phyloP scores from a whole-genome alignment of 805 yeast species.

The Sugiyamaella valdiviana region DNA sequence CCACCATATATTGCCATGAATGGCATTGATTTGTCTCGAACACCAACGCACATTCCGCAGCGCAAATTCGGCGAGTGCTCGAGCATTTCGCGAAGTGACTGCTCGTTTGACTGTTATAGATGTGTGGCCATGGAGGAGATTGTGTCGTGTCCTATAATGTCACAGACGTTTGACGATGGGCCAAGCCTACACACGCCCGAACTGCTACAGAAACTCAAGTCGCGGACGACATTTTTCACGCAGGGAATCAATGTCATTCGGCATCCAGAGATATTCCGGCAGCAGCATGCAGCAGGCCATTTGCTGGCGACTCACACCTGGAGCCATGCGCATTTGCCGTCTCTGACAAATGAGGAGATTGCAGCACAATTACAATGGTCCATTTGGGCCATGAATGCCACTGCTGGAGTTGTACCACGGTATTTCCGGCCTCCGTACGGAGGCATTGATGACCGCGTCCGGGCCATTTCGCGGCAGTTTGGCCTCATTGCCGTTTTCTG shows the following conservation, averaged over 20 bases:
- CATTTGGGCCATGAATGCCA: slow-evolving; percentile 96
- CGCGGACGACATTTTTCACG: slow-evolving; percentile 73
- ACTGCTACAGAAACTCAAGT: slow-evolving; percentile 47
- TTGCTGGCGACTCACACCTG: slow-evolving; percentile 85
- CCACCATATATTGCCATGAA: slow-evolving; percentile 86
- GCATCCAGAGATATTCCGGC: slow-evolving; percentile 64
- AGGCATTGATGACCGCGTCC: slow-evolving; percentile 79
- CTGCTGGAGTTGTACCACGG: slow-evolving; percentile 76
- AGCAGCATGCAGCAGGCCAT: slow-evolving; percentile 59
- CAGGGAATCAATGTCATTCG: slow-evolving; percentile 75
- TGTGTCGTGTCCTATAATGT: slow-evolving; percentile 60
- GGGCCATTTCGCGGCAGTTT: slow-evolving; percentile 72
- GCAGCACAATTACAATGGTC: slow-evolving; percentile 92
- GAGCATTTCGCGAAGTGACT: slow-evolving; percentile 41
- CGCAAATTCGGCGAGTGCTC: slow-evolving; percentile 49
- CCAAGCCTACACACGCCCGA: slow-evolving; percentile 68
- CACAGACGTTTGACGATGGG: slow-evolving; percentile 95
- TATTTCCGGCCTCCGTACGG: slow-evolving; percentile 98
- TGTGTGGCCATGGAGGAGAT: slow-evolving; percentile 75
- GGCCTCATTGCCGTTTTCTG: slow-evolving; percentile 85
- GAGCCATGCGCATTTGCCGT: slow-evolving; percentile 82
- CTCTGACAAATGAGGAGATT: slow-evolving; percentile 68
- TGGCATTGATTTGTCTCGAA: slow-evolving; percentile 44
- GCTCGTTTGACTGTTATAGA: slow-evolving; percentile 82
- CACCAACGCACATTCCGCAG: slow-evolving; percentile 41